phyloP scores from a whole-genome alignment of 257 asterid species.

The Lycium ferocissimum region DNA sequence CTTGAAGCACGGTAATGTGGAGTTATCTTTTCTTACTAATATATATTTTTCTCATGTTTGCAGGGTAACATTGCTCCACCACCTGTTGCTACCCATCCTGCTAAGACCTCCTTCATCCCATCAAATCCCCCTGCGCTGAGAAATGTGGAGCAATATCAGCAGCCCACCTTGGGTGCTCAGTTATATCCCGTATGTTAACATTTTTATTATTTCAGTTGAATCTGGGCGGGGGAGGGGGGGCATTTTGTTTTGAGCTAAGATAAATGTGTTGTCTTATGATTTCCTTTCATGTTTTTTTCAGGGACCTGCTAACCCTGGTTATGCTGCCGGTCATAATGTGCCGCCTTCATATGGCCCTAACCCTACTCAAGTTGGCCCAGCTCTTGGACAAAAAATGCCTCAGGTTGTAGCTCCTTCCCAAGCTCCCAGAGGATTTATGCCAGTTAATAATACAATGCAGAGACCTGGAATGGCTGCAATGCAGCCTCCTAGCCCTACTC shows the following conservation, averaged over 20 bases:
- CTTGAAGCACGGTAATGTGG: neutral
- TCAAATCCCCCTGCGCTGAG: constrained; percentile 69
- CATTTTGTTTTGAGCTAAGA: neutral
- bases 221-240: neutral
- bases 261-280: constrained; percentile 22
- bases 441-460: constrained; percentile 64
- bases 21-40: neutral
- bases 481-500: constrained; percentile 81
- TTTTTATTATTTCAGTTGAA: neutral
- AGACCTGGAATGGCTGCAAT: constrained; percentile 71
- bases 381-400: constrained; percentile 64
- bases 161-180: constrained; percentile 86
- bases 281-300: constrained; percentile 39
- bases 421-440: constrained; percentile 72
- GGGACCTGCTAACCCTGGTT: constrained; percentile 62
- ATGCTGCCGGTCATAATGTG: constrained; percentile 69
- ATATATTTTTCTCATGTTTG: constrained; percentile 27
- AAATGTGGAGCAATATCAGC: constrained; percentile 88
- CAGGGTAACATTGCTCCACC: constrained; percentile 79
- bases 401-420: constrained; percentile 66
- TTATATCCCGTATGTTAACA: constrained; percentile 73
- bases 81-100: constrained; percentile 69
- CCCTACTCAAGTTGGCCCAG: constrained; percentile 58
- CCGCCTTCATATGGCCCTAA: constrained; percentile 58
- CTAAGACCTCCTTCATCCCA: constrained; percentile 75